Percentiles rank a stretch among this genome's conserved stretches.
Conservation (phyloP, 179 eudicot genomes). For the Corrigiola litoralis region DNA sequence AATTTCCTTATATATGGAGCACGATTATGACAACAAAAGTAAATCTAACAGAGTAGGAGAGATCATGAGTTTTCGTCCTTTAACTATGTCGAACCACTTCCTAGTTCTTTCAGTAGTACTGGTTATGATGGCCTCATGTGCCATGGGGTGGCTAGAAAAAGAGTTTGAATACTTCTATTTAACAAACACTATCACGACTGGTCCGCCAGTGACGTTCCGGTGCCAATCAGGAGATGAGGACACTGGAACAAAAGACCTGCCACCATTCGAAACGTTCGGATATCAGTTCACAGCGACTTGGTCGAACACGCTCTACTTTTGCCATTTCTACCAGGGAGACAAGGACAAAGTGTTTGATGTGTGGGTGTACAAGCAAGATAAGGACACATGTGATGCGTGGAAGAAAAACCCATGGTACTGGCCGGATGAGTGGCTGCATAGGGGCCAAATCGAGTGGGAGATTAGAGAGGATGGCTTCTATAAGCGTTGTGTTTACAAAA, state of each 20-base stretch:
- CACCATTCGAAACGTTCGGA: neutral
- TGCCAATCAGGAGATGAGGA: constrained; percentile 4
- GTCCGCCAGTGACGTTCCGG: neutral
- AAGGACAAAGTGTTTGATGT: constrained; percentile 6
- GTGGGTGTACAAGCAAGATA: constrained; percentile 4
- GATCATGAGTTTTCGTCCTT: too few relatives aligned
- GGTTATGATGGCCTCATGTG: neutral
- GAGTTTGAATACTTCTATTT: neutral
- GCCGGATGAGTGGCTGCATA: constrained; percentile 1
- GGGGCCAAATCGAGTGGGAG: constrained; percentile 5
- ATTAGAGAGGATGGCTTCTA: constrained; percentile 2
- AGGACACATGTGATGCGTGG: constrained; percentile 1
- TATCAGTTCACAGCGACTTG: neutral
- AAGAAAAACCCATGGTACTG: constrained; percentile 2
- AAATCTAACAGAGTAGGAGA: too few relatives aligned
- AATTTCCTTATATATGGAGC: too few relatives aligned
- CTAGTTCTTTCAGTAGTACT: neutral
- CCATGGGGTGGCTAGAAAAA: neutral
- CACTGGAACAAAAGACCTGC: neutral
- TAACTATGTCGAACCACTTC: neutral
- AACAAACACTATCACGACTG: neutral
- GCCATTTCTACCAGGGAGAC: constrained; percentile 6
- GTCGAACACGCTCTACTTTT: neutral
- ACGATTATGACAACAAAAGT: too few relatives aligned
- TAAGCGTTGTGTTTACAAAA: constrained; percentile 13